These are phyloP conservation scores for Diaporthe longicolla DNA, from an alignment of 2,329 filamentous ascomycete genomes.

Conservation along the genomic window DNA sequence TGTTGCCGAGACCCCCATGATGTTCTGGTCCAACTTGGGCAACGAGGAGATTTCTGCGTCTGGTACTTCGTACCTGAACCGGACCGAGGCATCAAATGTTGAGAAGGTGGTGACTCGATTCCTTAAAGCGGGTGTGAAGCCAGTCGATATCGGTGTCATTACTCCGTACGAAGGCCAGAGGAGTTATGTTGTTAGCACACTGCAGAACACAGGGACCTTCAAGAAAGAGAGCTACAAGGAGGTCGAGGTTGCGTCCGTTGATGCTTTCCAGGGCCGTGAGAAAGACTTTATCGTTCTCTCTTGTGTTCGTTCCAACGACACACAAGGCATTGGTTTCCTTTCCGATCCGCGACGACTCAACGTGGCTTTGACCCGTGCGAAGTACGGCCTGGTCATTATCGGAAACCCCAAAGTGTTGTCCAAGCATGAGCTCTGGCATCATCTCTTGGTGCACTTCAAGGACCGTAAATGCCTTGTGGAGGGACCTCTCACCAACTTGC, in stretches of 20 bases:
- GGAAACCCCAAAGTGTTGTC: slow-evolving; percentile 98
- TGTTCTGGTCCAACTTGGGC: slow-evolving; percentile 99
- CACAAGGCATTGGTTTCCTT: slow-evolving; percentile 98
- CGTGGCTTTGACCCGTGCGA: slow-evolving; percentile 95
- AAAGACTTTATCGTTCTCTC: slow-evolving; percentile 99
- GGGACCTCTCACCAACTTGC: slow-evolving; percentile 94
- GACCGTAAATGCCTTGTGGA: slow-evolving; percentile 96
- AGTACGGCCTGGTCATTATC: slow-evolving; percentile 95
- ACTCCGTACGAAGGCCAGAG: slow-evolving; percentile 98
- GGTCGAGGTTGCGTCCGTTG: slow-evolving; percentile 97
- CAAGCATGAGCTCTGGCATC: slow-evolving; percentile 98
- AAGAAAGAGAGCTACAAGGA: slow-evolving; percentile 99
- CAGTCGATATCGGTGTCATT: slow-evolving; percentile 94
- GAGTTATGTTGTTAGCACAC: slow-evolving; percentile 98
- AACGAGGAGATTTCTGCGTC: slow-evolving; percentile 99
- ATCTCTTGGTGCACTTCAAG: slow-evolving; percentile 95
- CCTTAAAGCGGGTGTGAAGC: slow-evolving; percentile 98
- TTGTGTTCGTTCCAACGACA: slow-evolving; percentile 98
- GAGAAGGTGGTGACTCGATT: slow-evolving; percentile 99
- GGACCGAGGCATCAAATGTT: slow-evolving; percentile 96
- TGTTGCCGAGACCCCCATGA: slow-evolving; percentile 94
- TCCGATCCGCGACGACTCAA: slow-evolving; percentile 98
- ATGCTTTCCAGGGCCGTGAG: slow-evolving; percentile 98
- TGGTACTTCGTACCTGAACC: slow-evolving; percentile 97
- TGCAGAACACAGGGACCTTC: slow-evolving; percentile 97